phyloP scores from a whole-genome alignment of 1,139 yeast genomes.

The Suhomyces anneliseae region DNA sequence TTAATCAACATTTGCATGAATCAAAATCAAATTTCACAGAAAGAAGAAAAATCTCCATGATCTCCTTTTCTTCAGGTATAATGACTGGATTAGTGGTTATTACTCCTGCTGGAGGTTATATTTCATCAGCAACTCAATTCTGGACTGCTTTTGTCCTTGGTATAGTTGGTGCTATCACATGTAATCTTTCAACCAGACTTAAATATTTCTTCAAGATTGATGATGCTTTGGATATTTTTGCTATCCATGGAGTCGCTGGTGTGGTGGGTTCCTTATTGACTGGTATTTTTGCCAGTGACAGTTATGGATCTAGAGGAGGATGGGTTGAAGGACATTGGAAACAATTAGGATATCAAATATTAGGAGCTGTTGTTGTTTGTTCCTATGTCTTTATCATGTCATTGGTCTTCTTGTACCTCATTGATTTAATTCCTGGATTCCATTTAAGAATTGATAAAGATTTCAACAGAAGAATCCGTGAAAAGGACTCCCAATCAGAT shows the following conservation, averaged over 20 bases:
- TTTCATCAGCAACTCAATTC: constrained; percentile 36
- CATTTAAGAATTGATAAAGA: constrained; percentile 47
- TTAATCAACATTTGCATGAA: constrained; percentile 22
- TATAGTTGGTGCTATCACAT: constrained; percentile 35
- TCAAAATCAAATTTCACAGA: constrained; percentile 20
- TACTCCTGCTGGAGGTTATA: constrained; percentile 50
- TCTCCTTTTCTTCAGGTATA: constrained; percentile 44
- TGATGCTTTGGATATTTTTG: constrained; percentile 48
- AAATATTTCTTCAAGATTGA: constrained; percentile 42
- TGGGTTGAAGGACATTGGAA: constrained; percentile 50
- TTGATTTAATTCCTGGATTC: constrained; percentile 48
- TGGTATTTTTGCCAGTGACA: constrained; percentile 41
- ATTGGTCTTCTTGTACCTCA: constrained; percentile 37
- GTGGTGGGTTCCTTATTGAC: constrained; percentile 44
- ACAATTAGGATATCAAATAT: constrained; percentile 50
- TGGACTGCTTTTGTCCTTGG: constrained; percentile 48
- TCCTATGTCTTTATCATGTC: constrained; percentile 40
- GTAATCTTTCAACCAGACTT: constrained; percentile 43
- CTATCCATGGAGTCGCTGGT: constrained; percentile 49
- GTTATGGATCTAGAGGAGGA: constrained; percentile 43
- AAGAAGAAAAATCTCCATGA: constrained; percentile 38
- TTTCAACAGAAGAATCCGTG: constrained; percentile 36
- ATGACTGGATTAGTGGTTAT: constrained; percentile 47
- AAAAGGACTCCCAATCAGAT: constrained; percentile 14
- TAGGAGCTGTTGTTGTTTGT: constrained; percentile 44